Evolutionary conservation across 78 protist genomes (phyloP).

Genomic region (Planoprotostelium fungivorum): DNA sequence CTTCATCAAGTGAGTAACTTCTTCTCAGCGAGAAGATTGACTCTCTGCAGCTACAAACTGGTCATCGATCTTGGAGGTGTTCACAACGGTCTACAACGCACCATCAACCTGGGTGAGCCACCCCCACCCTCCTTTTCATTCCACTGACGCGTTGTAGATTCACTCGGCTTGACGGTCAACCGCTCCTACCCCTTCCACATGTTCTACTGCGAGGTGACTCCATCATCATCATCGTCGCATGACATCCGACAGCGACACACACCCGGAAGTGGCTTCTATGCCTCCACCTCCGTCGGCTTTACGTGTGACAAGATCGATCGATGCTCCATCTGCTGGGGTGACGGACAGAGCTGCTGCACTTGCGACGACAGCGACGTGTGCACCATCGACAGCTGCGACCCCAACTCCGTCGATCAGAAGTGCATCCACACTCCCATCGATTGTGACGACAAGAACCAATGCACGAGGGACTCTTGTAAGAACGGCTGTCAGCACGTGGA

Average conservation of each 20-base stretch:
- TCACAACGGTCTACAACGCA: background rate
- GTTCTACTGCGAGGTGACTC: constrained; percentile 5
- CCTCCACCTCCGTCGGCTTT: background rate
- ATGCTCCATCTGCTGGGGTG: background rate
- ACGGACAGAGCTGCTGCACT: background rate
- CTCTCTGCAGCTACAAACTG: too few relatives aligned
- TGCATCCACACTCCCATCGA: background rate
- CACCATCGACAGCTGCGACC: background rate
- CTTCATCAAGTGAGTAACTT: too few relatives aligned
- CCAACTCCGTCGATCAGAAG: constrained; percentile 1
- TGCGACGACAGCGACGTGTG: background rate
- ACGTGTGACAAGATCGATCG: background rate
- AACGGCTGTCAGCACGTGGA: background rate
- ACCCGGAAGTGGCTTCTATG: background rate
- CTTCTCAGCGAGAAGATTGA: too few relatives aligned
- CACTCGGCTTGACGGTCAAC: background rate
- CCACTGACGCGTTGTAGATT: too few relatives aligned
- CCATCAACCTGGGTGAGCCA: background rate
- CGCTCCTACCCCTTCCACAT: background rate
- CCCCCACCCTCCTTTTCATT: too few relatives aligned
- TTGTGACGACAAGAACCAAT: background rate
- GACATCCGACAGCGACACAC: background rate
- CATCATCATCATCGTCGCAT: background rate
- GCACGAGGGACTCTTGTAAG: background rate
- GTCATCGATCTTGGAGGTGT: background rate